Evolutionary conservation across 2,329 filamentous ascomycete species (phyloP), one percentile per base, ranked within the genome.

Genomic region (Ophiostoma ulmi): DNA sequence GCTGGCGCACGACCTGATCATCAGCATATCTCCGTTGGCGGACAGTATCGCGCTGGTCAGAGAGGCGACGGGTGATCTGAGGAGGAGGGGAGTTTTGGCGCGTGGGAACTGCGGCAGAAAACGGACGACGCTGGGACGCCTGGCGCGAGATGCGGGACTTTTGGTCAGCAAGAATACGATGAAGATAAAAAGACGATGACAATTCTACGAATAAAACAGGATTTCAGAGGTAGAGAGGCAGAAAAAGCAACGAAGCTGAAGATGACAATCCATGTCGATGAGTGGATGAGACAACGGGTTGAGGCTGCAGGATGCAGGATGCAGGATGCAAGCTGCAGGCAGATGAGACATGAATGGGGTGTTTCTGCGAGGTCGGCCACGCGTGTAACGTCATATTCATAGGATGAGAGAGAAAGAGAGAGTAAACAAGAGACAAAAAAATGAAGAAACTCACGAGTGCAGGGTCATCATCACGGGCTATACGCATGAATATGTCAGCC

Each of bases 401-500:
- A 67, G 44, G 10, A 70, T 26, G 44, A 14, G 52, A 10, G 26
- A 58, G 52, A 61, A 17, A 69, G 38, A 17, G 64, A 55, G 22
- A 58, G 13, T 35, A 64, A 70, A 70, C 48, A 64, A 20, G 3
- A 22, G 26, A 66, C 64, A 55, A 55, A 55, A n/a, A 64, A 39
- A 39, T 4, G 39, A 55, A 70, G 35, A 31, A 35, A 41, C 35
- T 39, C 31, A 70, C 63, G 5, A n/a, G 35, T 35, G 35, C 35
- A 48, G 61, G 26, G 26, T 52, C 66, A 6, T 87, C 85, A 72
- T 88, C 85, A 13, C 83, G 80, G 14, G 86, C 86, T 72, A 88
- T 88, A 70, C 81, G 84, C 72, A 88, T 81, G 73, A 88, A 88
- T 58, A 88, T 79, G 73, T 88, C 86, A 55, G 84, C 85, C 3